Evolutionary conservation across 1,284 basidiomycete species (phyloP).

Genomic region (Naganishia cerealis): DNA sequence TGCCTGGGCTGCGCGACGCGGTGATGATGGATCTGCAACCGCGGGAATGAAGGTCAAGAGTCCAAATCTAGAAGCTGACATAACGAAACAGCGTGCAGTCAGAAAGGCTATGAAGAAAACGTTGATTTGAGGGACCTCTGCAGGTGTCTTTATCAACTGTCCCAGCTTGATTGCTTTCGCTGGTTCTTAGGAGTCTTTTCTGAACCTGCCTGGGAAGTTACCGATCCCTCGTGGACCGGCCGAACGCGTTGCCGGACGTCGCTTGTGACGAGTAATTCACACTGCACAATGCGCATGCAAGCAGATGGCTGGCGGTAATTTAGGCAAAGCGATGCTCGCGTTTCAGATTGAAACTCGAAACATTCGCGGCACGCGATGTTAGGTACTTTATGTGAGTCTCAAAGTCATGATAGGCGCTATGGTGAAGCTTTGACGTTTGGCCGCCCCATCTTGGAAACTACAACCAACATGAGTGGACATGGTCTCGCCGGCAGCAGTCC

Average conservation of each 20-base stretch:
- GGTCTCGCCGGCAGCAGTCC: too few relatives aligned
- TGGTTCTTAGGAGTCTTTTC: too few relatives aligned
- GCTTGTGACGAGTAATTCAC: too few relatives aligned
- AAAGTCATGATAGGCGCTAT: background rate
- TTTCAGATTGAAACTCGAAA: conserved; percentile 7
- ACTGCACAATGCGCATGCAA: background rate
- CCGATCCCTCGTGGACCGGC: too few relatives aligned
- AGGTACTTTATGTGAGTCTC: too few relatives aligned
- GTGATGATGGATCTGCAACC: background rate
- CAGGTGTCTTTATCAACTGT: too few relatives aligned
- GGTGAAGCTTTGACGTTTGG: background rate
- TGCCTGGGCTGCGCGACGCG: background rate
- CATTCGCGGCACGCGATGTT: background rate
- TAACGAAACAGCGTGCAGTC: background rate
- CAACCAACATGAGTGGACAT: too few relatives aligned
- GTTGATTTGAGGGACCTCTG: too few relatives aligned
- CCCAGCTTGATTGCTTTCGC: too few relatives aligned
- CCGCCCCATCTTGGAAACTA: background rate
- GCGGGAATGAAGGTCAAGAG: conserved; percentile 2
- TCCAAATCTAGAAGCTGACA: background rate
- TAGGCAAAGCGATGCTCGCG: background rate
- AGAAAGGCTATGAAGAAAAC: too few relatives aligned
- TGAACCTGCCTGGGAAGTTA: too few relatives aligned
- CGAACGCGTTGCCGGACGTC: too few relatives aligned
- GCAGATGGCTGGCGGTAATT: background rate